phyloP scores from a whole-genome alignment of 139 green algal genomes.

The Pedinophyceae sp. region DNA sequence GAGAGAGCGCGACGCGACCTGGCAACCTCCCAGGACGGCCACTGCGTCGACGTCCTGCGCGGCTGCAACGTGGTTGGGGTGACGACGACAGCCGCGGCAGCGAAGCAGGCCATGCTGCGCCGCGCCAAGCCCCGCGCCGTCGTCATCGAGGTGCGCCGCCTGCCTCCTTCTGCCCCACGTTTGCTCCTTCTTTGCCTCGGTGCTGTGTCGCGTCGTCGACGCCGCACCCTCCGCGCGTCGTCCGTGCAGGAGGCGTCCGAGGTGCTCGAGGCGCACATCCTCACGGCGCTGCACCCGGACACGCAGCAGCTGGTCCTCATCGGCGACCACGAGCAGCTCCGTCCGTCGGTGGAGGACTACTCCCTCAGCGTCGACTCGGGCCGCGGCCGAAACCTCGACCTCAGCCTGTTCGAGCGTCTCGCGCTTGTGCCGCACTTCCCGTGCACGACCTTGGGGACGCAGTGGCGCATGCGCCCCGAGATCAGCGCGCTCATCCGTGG shows the following conservation, averaged over 20 bases:
- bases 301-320: slow-evolving; percentile 66
- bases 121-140: too few species aligned
- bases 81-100: slow-evolving; percentile 41
- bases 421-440: slow-evolving; percentile 21
- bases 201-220: too few species aligned
- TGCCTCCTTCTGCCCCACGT: slow-evolving; percentile 19
- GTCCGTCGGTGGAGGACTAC: slow-evolving; percentile 54
- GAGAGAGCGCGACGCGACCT: slow-evolving; percentile 18
- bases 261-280: slow-evolving; percentile 55
- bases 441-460: slow-evolving; percentile 27
- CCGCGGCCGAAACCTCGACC: slow-evolving; percentile 15
- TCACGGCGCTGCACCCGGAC: slow-evolving; percentile 28
- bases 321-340: slow-evolving; percentile 49
- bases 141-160: too few species aligned
- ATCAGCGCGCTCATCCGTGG: slow-evolving; percentile 27
- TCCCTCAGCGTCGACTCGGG: slow-evolving; percentile 30
- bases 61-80: slow-evolving; percentile 39
- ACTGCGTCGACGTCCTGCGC: slow-evolving; percentile 18
- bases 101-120: slow-evolving; percentile 27
- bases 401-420: slow-evolving; percentile 69
- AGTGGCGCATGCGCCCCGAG: slow-evolving; percentile 55
- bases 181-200: slow-evolving; percentile 2
- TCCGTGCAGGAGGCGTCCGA: slow-evolving; percentile 66
- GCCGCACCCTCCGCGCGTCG: slow-evolving; percentile 26
- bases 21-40: slow-evolving; percentile 4